These are phyloP conservation scores for Globisporangium recalcitrans DNA, from an alignment of 352 stramenopile genomes.

Conservation along the genomic window DNA sequence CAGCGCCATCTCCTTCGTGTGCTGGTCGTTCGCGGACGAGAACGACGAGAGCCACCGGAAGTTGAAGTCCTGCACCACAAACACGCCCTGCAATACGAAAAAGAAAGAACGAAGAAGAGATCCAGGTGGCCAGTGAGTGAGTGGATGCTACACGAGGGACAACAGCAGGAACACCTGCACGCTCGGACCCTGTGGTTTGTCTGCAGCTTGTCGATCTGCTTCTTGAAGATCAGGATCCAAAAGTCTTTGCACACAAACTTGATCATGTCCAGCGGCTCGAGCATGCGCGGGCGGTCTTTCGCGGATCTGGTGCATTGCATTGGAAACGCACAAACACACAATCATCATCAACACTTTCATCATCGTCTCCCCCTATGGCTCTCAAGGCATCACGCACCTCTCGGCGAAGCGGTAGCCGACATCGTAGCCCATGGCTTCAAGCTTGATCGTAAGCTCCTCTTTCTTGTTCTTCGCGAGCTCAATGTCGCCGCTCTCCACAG, in stretches of 20 bases:
- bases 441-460: conserved; percentile 74
- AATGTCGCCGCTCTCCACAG: conserved; percentile 22
- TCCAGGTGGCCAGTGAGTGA: background rate
- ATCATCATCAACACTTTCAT: background rate
- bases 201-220: conserved; percentile 98
- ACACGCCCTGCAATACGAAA: conserved; percentile 48
- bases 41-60: conserved; percentile 90
- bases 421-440: conserved; percentile 85
- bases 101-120: background rate
- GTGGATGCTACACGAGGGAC: too few relatives aligned
- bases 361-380: background rate
- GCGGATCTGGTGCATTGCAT: conserved; percentile 25
- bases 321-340: background rate
- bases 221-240: conserved; percentile 96
- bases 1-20: conserved; percentile 89
- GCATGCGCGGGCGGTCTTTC: conserved; percentile 74
- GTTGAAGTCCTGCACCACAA: conserved; percentile 95
- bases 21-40: conserved; percentile 68
- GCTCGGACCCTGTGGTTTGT: conserved; percentile 93
- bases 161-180: background rate
- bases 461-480: conserved; percentile 55
- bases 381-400: conserved; percentile 22
- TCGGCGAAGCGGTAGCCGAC: conserved; percentile 83
- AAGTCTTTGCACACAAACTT: conserved; percentile 99
- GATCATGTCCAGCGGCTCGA: conserved; percentile 92